These are phyloP conservation scores for Suillus occidentalis DNA, from an alignment of 768 basidiomycete species.

Conservation along the genomic window DNA sequence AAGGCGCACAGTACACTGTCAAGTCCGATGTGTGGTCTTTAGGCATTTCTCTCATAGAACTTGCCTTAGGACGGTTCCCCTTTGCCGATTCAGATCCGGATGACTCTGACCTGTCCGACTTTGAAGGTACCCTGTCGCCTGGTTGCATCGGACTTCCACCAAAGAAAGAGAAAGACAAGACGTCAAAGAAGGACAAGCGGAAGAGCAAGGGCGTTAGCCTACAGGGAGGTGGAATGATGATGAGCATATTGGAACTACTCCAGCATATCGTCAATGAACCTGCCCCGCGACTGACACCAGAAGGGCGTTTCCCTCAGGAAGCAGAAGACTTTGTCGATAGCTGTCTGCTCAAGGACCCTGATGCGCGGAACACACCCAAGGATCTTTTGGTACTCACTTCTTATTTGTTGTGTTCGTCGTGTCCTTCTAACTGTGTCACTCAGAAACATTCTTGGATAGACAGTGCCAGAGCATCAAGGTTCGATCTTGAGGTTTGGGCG, in stretches of 20 bases:
- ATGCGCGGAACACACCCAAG: slow-evolving; percentile 79
- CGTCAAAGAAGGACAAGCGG: slow-evolving; percentile 72
- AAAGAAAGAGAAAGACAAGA: slow-evolving; percentile 41
- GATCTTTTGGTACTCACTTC: slow-evolving; percentile 68
- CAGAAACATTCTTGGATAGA: slow-evolving; percentile 80
- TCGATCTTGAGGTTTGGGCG: slow-evolving; percentile 82
- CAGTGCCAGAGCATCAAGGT: slow-evolving; percentile 52
- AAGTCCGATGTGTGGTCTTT: slow-evolving; percentile 99
- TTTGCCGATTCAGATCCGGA: slow-evolving; percentile 82
- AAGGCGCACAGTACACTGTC: slow-evolving; percentile 97
- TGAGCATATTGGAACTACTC: slow-evolving; percentile 95
- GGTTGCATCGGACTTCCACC: slow-evolving; percentile 49
- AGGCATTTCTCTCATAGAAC: slow-evolving; percentile 94
- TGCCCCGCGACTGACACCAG: slow-evolving; percentile 80
- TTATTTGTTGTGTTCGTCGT: slow-evolving; percentile 7
- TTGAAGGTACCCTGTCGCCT: slow-evolving; percentile 81
- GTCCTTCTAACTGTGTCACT: not conserved
- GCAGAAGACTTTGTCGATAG: slow-evolving; percentile 87
- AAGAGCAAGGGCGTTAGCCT: slow-evolving; percentile 92
- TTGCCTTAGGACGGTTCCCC: slow-evolving; percentile 95
- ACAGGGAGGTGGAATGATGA: slow-evolving; percentile 94
- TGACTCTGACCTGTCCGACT: slow-evolving; percentile 75
- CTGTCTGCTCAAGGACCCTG: slow-evolving; percentile 90
- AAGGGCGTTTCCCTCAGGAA: slow-evolving; percentile 68
- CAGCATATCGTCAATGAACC: slow-evolving; percentile 99